Percentiles rank a stretch among this genome's conserved stretches.
Evolutionary conservation across 345 rosid species (phyloP).

Genomic region (Jatropha curcas): DNA sequence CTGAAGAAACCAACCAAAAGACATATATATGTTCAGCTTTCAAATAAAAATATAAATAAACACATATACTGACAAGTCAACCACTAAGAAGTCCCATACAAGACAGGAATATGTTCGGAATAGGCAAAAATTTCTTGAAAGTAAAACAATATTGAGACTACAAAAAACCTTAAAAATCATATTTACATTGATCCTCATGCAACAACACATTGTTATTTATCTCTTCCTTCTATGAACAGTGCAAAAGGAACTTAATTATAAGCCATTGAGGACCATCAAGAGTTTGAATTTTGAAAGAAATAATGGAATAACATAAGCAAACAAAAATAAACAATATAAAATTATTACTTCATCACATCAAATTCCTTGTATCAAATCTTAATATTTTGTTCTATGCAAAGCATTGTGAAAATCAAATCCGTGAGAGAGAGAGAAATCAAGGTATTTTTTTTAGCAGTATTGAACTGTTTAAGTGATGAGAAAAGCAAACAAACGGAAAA

Average conservation of each 20-base stretch:
- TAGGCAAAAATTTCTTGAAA: background rate
- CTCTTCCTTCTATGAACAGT: background rate
- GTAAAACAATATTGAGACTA: background rate
- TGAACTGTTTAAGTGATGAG: background rate
- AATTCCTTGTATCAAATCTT: too few relatives aligned
- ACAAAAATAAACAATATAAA: too few relatives aligned
- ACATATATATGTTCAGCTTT: background rate
- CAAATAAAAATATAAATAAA: background rate
- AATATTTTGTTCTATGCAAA: too few relatives aligned
- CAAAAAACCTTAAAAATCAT: background rate
- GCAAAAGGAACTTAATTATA: background rate
- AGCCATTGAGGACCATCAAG: background rate
- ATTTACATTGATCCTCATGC: background rate
- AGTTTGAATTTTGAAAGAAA: background rate
- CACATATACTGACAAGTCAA: background rate
- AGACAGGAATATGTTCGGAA: background rate
- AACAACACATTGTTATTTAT: background rate
- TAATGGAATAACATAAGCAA: too few relatives aligned
- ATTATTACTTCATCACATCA: too few relatives aligned
- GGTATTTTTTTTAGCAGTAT: too few relatives aligned
- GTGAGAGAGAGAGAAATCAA: too few relatives aligned
- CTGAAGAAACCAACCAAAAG: conserved; percentile 32
- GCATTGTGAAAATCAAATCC: too few relatives aligned
- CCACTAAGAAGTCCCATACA: background rate
- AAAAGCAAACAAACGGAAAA: background rate